A percentile compares a stretch with the other conserved stretches of the same genome.
These are phyloP conservation scores for Secale cereale DNA, from an alignment of 176 grass and related monocot genomes.

Conservation along the genomic window DNA sequence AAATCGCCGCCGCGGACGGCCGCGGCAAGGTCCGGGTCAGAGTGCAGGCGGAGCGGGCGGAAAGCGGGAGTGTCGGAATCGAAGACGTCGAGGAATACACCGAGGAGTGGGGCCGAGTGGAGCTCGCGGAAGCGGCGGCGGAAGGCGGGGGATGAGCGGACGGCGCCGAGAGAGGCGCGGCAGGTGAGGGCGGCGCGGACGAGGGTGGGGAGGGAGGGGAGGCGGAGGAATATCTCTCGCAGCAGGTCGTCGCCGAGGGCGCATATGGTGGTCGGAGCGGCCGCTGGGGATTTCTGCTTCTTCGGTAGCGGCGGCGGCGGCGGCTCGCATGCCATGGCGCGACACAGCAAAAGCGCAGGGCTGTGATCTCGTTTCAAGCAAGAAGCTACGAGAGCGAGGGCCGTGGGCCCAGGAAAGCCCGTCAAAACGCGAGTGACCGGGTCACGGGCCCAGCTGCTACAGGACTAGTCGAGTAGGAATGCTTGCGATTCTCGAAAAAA, in stretches of 20 bases:
- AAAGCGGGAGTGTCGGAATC: neutral
- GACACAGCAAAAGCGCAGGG: neutral
- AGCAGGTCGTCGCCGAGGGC: neutral
- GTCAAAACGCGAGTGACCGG: neutral
- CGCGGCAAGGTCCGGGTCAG: neutral
- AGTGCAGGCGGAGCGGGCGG: neutral
- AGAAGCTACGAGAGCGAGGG: neutral
- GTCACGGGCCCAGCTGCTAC: neutral
- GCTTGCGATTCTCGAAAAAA: too few relatives aligned
- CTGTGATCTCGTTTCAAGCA: neutral
- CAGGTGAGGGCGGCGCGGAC: neutral
- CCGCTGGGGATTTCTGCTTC: neutral
- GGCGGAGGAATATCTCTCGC: neutral
- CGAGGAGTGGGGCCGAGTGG: neutral
- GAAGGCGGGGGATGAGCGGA: slow-evolving; percentile 1
- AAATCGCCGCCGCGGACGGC: neutral
- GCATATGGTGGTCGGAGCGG: neutral
- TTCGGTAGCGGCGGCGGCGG: neutral
- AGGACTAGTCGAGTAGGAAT: neutral
- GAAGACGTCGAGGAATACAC: neutral
- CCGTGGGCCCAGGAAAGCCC: neutral
- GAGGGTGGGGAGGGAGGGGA: neutral
- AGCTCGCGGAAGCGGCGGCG: neutral
- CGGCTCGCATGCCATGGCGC: neutral
- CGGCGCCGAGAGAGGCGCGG: neutral